These are phyloP conservation scores for Berkeleyomyces basicola DNA, from an alignment of 2,329 filamentous ascomycete species.

Conservation along the genomic window DNA sequence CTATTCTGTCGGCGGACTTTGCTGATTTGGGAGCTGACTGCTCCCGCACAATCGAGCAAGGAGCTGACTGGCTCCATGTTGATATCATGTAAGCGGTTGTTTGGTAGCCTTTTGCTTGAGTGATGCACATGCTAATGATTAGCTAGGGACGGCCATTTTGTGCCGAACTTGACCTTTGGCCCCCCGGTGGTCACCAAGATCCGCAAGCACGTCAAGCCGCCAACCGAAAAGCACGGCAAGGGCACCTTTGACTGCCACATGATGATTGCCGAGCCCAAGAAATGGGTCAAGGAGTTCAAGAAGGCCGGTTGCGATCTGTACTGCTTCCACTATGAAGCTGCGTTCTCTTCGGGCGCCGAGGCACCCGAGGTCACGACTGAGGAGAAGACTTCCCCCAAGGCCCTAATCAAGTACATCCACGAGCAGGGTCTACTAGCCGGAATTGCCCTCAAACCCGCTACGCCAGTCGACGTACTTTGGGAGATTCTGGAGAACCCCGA, in stretches of 20 bases:
- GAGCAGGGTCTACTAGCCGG: slow-evolving; percentile 75
- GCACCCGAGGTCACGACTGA: slow-evolving; percentile 54
- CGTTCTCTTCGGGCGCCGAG: slow-evolving; percentile 73
- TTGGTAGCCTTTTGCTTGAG: background rate
- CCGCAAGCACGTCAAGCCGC: slow-evolving; percentile 65
- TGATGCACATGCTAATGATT: background rate
- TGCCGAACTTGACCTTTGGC: slow-evolving; percentile 96
- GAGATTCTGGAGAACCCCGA: slow-evolving; percentile 64
- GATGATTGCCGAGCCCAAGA: slow-evolving; percentile 99
- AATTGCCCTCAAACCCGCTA: slow-evolving; percentile 89
- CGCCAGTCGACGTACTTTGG: slow-evolving; percentile 79
- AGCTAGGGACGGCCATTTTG: slow-evolving; percentile 87
- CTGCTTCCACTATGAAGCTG: slow-evolving; percentile 98
- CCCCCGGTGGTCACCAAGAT: slow-evolving; percentile 92
- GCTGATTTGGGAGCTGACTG: slow-evolving; percentile 75
- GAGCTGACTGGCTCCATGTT: slow-evolving; percentile 86
- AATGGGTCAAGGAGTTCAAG: slow-evolving; percentile 94
- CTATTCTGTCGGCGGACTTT: slow-evolving; percentile 97
- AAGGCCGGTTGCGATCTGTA: slow-evolving; percentile 94
- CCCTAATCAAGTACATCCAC: slow-evolving; percentile 83
- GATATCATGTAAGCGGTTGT: slow-evolving; percentile 54
- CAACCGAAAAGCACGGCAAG: slow-evolving; percentile 50
- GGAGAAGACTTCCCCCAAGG: slow-evolving; percentile 60
- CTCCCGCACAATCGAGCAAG: slow-evolving; percentile 65
- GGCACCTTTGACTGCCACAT: slow-evolving; percentile 99